Evolutionary conservation across 176 grass and related monocot genomes (phyloP).

Genomic region (Typha latifolia): DNA sequence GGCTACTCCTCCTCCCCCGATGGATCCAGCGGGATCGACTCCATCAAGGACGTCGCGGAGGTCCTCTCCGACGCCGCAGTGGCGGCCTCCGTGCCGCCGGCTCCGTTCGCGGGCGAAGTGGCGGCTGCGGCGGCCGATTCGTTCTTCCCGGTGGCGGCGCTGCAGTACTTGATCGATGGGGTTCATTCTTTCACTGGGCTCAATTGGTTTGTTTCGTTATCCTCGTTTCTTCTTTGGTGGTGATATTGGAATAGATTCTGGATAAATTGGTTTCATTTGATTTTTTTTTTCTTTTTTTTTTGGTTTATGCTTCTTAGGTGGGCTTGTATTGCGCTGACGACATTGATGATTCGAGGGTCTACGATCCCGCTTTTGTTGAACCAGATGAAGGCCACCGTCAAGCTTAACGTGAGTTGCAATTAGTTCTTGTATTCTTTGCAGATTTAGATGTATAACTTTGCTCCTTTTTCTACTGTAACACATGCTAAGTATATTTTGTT

Average conservation of each 20-base stretch:
- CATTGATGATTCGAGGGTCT: conserved; percentile 55
- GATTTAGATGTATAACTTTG: background rate
- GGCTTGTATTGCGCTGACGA: conserved; percentile 72
- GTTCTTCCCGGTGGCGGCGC: conserved; percentile 54
- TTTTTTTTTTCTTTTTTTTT: conserved; percentile 5
- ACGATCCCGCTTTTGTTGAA: conserved; percentile 61
- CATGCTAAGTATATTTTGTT: no score
- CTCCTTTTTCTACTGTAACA: background rate
- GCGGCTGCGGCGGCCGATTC: conserved; percentile 70
- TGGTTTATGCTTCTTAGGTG: conserved; percentile 48
- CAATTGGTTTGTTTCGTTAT: conserved; percentile 39
- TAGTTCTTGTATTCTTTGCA: background rate
- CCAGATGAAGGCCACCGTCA: conserved; percentile 51
- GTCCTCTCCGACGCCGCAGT: conserved; percentile 32
- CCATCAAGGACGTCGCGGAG: conserved; percentile 7
- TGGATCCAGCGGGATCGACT: background rate
- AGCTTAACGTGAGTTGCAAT: conserved; percentile 47
- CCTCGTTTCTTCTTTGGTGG: background rate
- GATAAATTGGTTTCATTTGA: background rate
- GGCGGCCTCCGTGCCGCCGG: conserved; percentile 30
- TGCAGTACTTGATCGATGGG: conserved; percentile 74
- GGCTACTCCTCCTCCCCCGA: conserved; percentile 11
- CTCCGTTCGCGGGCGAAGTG: conserved; percentile 74
- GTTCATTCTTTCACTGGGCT: conserved; percentile 67
- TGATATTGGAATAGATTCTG: no score